Evolutionary conservation across 1,284 basidiomycete species (phyloP), one percentile per base, ranked within the genome.

Genomic region (Termitomyces sp.): DNA sequence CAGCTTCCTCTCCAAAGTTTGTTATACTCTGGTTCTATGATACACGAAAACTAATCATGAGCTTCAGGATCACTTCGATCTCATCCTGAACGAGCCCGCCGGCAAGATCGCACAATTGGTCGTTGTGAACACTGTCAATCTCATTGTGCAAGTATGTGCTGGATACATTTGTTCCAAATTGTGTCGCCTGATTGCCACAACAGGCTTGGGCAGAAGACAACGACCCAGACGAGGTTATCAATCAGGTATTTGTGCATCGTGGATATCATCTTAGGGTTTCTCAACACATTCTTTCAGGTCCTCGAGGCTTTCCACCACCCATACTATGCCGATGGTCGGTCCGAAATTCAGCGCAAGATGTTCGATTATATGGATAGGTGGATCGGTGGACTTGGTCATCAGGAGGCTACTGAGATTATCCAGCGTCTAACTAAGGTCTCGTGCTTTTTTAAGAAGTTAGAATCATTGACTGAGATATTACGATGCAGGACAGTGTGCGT

Each of bases 231-330:
- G 62, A 66, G 10, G 75, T 80, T 21, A 76, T 85, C 44, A 69
- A 77, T 56, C 64, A 70, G 64, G 81, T 80, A 49, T 43, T 67
- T 61, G 6, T 24, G 14, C 21, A 46, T 13, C 38, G 47, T 3
- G 1, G 42, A 8, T 24, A 10, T 13, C 2, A 42, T 18, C 10
- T 21, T 6, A 14, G 34, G 16, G 33, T 37, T 5, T 24, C 10
- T 44, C 8, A 46, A 34, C 40, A 2, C 16, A 37, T 8, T 11
- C 14, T 34, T 42, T 16, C 55, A 83, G 77, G 77, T 86, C 52
- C 72, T 86, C 3, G 77, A 84, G 59, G 80, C 82, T 1, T 84
- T 87, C 73, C 83, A 87, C 60, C 85, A 86, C 60, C 84, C 84
- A 2, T 84, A 81, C 64, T 86, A 81, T 64, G 78, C 79, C 37